A percentile compares a stretch with the other conserved stretches of the same genome.
Evolutionary conservation across 345 rosid species (phyloP).

Genomic region (Eucalyptus rudis): DNA sequence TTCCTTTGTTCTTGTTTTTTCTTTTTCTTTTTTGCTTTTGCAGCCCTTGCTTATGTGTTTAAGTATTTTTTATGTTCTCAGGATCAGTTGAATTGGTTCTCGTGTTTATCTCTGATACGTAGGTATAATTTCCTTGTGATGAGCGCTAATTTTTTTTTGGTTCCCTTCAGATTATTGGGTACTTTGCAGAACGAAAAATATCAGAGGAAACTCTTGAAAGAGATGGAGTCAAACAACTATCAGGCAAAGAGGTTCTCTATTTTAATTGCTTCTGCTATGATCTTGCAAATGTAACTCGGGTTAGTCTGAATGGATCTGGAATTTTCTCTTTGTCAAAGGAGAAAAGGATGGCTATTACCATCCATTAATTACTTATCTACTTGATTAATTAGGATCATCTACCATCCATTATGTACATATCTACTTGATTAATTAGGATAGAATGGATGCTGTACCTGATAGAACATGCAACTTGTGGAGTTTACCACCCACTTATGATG

Average conservation of each 20-base stretch:
- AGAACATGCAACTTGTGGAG: not conserved
- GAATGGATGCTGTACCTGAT: not conserved
- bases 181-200: conserved; percentile 23
- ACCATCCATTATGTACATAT: not conserved
- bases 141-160: not conserved
- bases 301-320: not conserved
- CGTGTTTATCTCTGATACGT: not conserved
- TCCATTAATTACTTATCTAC: not conserved
- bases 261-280: not conserved
- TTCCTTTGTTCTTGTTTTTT: not conserved
- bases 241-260: conserved; percentile 10
- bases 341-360: not conserved
- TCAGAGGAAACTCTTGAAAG: conserved; percentile 20
- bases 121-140: not conserved
- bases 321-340: not conserved
- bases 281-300: not conserved
- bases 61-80: not conserved
- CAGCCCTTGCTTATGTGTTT: not conserved
- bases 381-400: not conserved
- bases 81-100: not conserved
- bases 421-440: not conserved
- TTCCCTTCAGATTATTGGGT: conserved; percentile 14
- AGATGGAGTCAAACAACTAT: conserved; percentile 28
- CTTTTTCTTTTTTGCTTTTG: not conserved
- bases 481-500: not conserved